Base-by-base conservation (phyloP, 2,329 filamentous ascomycete genomes). In the Colletotrichum sp. region DNA sequence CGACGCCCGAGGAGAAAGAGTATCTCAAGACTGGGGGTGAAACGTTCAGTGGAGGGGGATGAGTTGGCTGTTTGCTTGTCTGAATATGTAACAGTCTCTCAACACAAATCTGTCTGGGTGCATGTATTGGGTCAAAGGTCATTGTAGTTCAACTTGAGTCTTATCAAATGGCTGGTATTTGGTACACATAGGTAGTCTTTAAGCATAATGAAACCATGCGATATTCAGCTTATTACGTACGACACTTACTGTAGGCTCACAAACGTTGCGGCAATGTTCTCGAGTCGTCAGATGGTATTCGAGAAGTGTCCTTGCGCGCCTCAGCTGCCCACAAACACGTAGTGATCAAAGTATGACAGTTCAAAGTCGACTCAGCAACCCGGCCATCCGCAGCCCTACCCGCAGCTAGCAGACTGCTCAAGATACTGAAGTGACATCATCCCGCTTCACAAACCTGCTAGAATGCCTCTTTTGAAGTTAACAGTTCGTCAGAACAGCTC, bases 1-100 rank as follows among this genome's bases (percentile, higher is more conserved):
- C 81, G 60, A 92, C 89, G 8, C 77, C 78, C 2, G 90, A 89
- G 76, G 91, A 92, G 82, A 80, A 75, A 68, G 83, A 84, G 77
- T 92, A 88, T 82, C 78, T 93, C 57, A 84, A 86, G 65, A 85
- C 84, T 9, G 86, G 86, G 0, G 87, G 87, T 8, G 83, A 86
- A 69, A 86, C 84, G 3, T 88, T 88, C 80, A 77, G 71, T 32
- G 13, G 59, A 18, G 32, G 26, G 8, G 7, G 18, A 8, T 60
- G 44, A 30, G 55, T 26, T 26, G 55, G 55, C 4, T 6, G 12
- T 30, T 18, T 26, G 21, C 4, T 52, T 52, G 44, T 52, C 44
- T 52, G n/a, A 52, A 59, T n/a, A 30, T 59, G 55, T 59, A 26
- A n/a, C 12, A 30, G 15, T 26, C 55, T 59, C 21, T 59, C 21